A percentile compares a stretch with the other conserved stretches of the same genome.
Conservation (phyloP, 192 early-diverging fungal genomes). For the Linnemannia hyalina region DNA sequence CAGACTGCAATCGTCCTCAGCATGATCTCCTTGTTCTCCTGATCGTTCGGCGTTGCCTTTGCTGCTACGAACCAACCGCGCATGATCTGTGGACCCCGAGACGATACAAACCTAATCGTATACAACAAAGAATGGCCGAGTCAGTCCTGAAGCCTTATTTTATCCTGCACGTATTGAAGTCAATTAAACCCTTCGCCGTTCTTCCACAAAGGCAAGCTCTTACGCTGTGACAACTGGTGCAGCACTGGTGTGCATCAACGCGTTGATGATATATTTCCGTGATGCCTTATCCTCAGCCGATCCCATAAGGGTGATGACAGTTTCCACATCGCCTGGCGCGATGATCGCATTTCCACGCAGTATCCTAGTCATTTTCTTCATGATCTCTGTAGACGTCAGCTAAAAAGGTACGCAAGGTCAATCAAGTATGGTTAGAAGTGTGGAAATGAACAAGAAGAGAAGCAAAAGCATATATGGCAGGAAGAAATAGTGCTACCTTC, state of each 20-base stretch:
- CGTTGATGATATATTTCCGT: constrained; percentile 30
- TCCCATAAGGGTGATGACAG: constrained; percentile 16
- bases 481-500: background rate
- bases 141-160: too few relatives aligned
- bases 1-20: constrained; percentile 23
- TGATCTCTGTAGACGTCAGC: background rate
- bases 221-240: constrained; percentile 13
- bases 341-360: constrained; percentile 23
- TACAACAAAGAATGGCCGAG: background rate
- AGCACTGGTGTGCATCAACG: constrained; percentile 19
- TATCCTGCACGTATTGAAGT: too few relatives aligned
- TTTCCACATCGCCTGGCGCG: constrained; percentile 9
- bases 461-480: background rate
- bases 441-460: background rate
- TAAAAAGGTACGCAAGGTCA: background rate
- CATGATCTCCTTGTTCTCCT: constrained; percentile 20
- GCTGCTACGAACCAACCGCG: constrained; percentile 25
- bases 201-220: background rate
- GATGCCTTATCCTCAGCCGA: constrained; percentile 6
- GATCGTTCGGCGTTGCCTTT: background rate
- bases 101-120: constrained; percentile 20
- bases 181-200: too few relatives aligned
- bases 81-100: constrained; percentile 10
- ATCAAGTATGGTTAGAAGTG: background rate
- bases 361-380: constrained; percentile 3